A percentile compares a stretch with the other conserved stretches of the same genome.
Conservation (phyloP, 305 asterid species). For the Stenogyne calaminthoides region DNA sequence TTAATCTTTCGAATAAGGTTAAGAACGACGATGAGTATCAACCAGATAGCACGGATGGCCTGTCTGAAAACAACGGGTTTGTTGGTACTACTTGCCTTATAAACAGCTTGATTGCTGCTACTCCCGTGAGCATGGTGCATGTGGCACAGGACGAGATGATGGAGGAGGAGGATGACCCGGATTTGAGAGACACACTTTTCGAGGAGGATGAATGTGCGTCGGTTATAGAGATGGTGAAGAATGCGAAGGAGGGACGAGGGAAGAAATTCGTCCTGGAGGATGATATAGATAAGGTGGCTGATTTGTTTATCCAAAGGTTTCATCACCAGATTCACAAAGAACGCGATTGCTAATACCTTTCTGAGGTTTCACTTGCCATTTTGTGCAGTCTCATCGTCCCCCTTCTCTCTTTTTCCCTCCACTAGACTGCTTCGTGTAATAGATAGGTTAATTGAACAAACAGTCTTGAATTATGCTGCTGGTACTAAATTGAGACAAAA, state of each 20-base stretch:
- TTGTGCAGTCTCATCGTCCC: not conserved
- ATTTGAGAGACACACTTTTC: not conserved
- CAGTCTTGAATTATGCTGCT: conserved; percentile 1
- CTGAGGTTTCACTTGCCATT: not conserved
- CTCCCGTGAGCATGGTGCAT: conserved; percentile 23
- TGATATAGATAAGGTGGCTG: conserved; percentile 40
- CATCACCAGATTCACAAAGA: conserved; percentile 33
- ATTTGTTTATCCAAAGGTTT: conserved; percentile 42
- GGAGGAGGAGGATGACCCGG: not conserved
- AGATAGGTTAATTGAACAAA: not conserved
- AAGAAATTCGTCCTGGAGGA: conserved; percentile 34
- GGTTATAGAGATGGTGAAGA: conserved; percentile 25
- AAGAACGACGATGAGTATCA: conserved; percentile 4
- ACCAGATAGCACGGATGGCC: not conserved
- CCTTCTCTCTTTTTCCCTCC: not conserved
- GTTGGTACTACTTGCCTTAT: not conserved
- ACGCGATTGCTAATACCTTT: conserved; percentile 22
- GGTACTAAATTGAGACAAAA: not conserved
- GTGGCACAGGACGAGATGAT: conserved; percentile 6
- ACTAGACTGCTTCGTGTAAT: not conserved
- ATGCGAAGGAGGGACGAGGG: conserved; percentile 22
- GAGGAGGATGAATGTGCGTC: conserved; percentile 20
- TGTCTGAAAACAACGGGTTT: not conserved
- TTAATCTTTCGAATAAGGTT: conserved; percentile 16
- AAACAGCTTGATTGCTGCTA: conserved; percentile 10